Evolutionary conservation across 2,329 filamentous ascomycete genomes (phyloP).

Genomic region (Fusarium sambucinum): DNA sequence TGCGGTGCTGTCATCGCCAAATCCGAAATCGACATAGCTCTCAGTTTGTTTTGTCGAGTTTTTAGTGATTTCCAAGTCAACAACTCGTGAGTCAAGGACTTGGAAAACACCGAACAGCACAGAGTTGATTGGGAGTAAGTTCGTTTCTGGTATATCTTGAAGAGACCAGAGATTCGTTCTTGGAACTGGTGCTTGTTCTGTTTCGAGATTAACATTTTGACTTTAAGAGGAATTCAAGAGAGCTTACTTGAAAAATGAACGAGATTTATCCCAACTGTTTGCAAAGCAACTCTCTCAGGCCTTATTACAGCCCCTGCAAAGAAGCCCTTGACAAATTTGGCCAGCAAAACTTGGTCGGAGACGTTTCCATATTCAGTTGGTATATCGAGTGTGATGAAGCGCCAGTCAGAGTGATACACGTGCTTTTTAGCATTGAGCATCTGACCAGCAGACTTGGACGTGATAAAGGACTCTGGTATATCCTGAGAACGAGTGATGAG

Average conservation of each 20-base stretch:
- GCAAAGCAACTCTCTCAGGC: slow-evolving; percentile 41
- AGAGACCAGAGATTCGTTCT: slow-evolving; percentile 34
- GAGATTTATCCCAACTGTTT: slow-evolving; percentile 18
- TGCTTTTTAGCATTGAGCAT: slow-evolving; percentile 47
- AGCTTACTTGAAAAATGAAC: slow-evolving; percentile 36
- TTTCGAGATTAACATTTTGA: not conserved
- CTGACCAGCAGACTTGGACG: slow-evolving; percentile 41
- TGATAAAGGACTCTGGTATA: slow-evolving; percentile 44
- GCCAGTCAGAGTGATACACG: slow-evolving; percentile 38
- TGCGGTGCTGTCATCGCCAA: slow-evolving; percentile 41
- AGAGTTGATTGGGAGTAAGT: slow-evolving; percentile 37
- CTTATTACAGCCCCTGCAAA: slow-evolving; percentile 50
- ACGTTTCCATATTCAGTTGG: slow-evolving; percentile 19
- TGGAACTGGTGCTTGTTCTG: slow-evolving; percentile 17
- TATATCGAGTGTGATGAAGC: slow-evolving; percentile 43
- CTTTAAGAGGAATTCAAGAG: rapidly evolving
- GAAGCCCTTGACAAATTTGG: slow-evolving; percentile 48
- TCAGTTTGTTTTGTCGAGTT: not conserved
- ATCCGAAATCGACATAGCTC: slow-evolving; percentile 50
- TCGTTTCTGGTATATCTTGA: slow-evolving; percentile 32
- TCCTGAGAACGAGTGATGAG: slow-evolving; percentile 32
- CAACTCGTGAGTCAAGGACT: slow-evolving; percentile 35
- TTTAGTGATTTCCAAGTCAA: not conserved
- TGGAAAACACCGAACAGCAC: slow-evolving; percentile 49
- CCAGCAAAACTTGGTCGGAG: slow-evolving; percentile 47